Evolutionary conservation across 2,329 filamentous ascomycete genomes (phyloP), one percentile per base, ranked within the genome.

Genomic region (Cladophialophora immunda): DNA sequence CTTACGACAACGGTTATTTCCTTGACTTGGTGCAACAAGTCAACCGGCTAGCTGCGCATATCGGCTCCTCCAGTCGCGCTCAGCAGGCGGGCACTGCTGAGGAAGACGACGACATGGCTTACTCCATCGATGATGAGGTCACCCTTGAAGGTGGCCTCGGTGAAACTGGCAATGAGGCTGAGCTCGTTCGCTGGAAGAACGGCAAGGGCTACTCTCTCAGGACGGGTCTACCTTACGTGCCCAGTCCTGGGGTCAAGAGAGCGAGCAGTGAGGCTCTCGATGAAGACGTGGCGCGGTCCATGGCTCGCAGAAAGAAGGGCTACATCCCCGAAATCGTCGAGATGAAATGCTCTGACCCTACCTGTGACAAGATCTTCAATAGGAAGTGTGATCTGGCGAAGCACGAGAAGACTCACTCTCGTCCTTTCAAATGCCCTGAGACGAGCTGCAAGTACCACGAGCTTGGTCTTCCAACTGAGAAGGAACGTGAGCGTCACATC

Each of bases 361-460:
- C 87, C 47, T 98, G 94, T 81, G 89, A 88, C 79, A 97, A 97
- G 81, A 89, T 94, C 79, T 98, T 98, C 83, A 96, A 95, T 81
- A 90, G 95, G 69, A 93, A 93, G n/a, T 98, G 95, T 80, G 95
- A 99, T 78, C 84, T 98, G 66, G 97, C 93, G 72, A 98, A 98
- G 84, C 95, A 99, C 81, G 92, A 97, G 82, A 99, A 98, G 85
- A 98, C 94, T 0, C 95, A 99, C 79, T 93, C 92, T 64, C 92
- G 95, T 38, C 95, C 94, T 9, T 97, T 92, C 91, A 99, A 99
- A 83, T 99, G 95, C 80, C 86, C 89, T 6, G 84, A 92, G 25
- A 76, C 86, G 47, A 89, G 87, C 54, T 98, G 95, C 91, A 97
- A 96, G 78, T 98, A 97, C 79, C 89, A 92, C 78, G 87, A 90